Evolutionary conservation across 2,329 filamentous ascomycete species (phyloP).

Genomic region (Aciculosporium take): DNA sequence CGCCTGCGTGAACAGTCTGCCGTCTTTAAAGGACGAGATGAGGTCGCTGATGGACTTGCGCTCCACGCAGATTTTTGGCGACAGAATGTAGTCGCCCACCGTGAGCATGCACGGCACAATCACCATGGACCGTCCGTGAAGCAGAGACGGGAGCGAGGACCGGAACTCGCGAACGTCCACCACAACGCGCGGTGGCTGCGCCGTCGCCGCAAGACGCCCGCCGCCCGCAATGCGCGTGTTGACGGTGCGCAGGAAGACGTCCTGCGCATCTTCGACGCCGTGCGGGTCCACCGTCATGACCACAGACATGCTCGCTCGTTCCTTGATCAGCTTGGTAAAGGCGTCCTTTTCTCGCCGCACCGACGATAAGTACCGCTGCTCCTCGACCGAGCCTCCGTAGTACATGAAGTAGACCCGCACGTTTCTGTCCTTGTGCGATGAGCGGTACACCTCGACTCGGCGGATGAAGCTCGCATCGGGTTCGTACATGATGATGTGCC

Average conservation of each 20-base stretch:
- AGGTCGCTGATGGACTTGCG: constrained; percentile 87
- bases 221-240: constrained; percentile 95
- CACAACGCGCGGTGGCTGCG: constrained; percentile 76
- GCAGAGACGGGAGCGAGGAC: constrained; percentile 76
- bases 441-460: constrained; percentile 87
- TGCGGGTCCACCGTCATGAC: constrained; percentile 63
- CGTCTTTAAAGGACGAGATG: constrained; percentile 82
- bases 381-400: constrained; percentile 87
- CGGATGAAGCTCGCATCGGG: constrained; percentile 90
- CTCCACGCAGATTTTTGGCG: constrained; percentile 82
- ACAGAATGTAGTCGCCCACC: constrained; percentile 90
- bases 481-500: constrained; percentile 98
- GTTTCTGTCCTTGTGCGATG: constrained; percentile 77
- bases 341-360: constrained; percentile 93
- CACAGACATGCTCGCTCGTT: constrained; percentile 83
- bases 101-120: constrained; percentile 92
- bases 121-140: constrained; percentile 78
- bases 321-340: constrained; percentile 87
- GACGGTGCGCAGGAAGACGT: constrained; percentile 83
- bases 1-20: constrained; percentile 79
- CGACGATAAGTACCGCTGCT: constrained; percentile 79
- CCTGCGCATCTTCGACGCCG: constrained; percentile 65
- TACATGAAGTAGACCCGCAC: constrained; percentile 95
- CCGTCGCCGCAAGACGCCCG: constrained; percentile 68
- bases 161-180: constrained; percentile 95